Percentiles rank a stretch among this genome's conserved stretches.
phyloP scores from a whole-genome alignment of 192 early-diverging fungal species.

The Coemansia sp. region DNA sequence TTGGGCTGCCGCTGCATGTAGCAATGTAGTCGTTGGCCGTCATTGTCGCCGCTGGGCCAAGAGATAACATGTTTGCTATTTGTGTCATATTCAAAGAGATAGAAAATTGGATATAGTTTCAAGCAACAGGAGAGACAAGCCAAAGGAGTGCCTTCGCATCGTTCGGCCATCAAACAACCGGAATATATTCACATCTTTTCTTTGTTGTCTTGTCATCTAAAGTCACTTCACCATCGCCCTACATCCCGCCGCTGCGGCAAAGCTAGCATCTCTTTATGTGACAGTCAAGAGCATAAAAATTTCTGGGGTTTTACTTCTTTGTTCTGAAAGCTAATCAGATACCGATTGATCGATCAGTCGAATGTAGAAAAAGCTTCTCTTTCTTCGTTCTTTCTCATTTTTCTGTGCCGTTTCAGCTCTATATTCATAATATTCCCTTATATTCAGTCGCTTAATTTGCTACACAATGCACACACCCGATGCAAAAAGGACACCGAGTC shows the following conservation, averaged over 20 bases:
- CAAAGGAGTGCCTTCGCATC: neutral
- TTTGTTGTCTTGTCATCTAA: too few species aligned
- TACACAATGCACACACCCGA: neutral
- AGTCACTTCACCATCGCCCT: neutral
- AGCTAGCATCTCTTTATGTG: too few species aligned
- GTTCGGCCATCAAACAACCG: too few species aligned
- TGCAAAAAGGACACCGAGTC: neutral
- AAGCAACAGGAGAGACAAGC: neutral
- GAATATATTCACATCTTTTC: neutral
- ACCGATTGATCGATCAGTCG: neutral
- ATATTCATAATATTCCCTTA: neutral
- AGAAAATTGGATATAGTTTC: neutral
- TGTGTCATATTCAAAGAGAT: neutral
- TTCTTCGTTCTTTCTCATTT: neutral
- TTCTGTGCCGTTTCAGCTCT: neutral
- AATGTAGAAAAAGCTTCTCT: neutral
- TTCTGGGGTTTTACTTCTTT: neutral
- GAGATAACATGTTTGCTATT: neutral
- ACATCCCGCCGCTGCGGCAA: neutral
- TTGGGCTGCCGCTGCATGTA: slow-evolving; percentile 2
- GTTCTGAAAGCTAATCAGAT: neutral
- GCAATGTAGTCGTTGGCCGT: slow-evolving; percentile 13
- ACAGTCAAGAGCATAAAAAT: too few species aligned
- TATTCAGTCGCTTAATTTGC: neutral
- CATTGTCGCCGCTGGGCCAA: slow-evolving; percentile 13